Conservation (phyloP, 2,329 filamentous ascomycete genomes). For the Aspergillus sp. region DNA sequence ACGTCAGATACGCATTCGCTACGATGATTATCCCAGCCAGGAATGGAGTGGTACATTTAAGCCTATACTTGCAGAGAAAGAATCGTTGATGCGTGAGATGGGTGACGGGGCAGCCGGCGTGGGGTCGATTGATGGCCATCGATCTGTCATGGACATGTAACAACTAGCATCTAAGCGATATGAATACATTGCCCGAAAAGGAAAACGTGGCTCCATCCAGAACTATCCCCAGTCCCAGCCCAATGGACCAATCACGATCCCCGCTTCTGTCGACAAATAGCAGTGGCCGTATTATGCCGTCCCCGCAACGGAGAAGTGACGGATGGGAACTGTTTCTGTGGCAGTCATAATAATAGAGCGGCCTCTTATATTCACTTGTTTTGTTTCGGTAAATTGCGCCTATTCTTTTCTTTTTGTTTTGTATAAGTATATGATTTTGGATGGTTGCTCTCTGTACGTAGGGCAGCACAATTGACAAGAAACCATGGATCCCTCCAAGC, state of each 20-base stretch:
- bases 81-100: constrained; percentile 25
- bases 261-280: no score
- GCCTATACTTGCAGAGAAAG: constrained; percentile 40
- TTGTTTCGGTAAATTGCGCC: background rate
- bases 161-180: no score
- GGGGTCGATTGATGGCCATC: background rate
- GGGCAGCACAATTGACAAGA: background rate
- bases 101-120: constrained; percentile 12
- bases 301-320: background rate
- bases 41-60: constrained; percentile 43
- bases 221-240: background rate
- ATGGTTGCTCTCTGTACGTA: background rate
- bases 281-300: background rate
- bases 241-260: no score
- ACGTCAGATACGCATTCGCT: constrained; percentile 38
- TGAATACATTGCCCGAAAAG: background rate
- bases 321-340: background rate
- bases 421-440: no score
- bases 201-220: background rate
- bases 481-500: constrained; percentile 17
- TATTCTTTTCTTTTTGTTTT: background rate
- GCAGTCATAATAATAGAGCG: no score
- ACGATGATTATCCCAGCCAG: constrained; percentile 46
- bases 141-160: no score
- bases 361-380: no score